Evolutionary conservation across 2,329 filamentous ascomycete genomes (phyloP).

Genomic region (Zasmidium angulare): DNA sequence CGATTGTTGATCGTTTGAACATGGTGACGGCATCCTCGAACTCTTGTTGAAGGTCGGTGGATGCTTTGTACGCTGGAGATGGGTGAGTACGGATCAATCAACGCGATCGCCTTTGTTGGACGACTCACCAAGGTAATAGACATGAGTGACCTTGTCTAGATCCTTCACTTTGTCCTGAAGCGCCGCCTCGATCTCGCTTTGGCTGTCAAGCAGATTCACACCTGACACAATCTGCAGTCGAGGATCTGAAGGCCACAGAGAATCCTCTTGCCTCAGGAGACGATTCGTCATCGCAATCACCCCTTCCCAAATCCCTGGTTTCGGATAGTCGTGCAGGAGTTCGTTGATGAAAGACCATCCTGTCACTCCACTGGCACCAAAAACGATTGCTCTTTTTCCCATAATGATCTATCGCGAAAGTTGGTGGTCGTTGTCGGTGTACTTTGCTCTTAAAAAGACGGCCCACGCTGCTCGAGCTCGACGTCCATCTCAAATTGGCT

Average conservation of each 20-base stretch:
- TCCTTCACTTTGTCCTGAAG: slow-evolving; percentile 37
- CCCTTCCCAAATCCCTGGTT: slow-evolving; percentile 43
- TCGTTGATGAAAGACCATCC: slow-evolving; percentile 52
- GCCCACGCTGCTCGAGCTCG: too few species aligned
- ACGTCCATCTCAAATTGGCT: too few species aligned
- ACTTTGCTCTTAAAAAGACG: too few species aligned
- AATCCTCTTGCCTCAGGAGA: slow-evolving; percentile 37
- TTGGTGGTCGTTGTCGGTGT: too few species aligned
- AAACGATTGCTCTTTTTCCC: slow-evolving; percentile 27
- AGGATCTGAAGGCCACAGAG: slow-evolving; percentile 42
- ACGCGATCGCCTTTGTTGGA: background rate
- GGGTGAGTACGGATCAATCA: background rate
- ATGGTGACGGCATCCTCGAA: slow-evolving; percentile 43
- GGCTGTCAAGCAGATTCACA: slow-evolving; percentile 43
- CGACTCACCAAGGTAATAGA: slow-evolving; percentile 38
- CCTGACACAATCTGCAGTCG: slow-evolving; percentile 45
- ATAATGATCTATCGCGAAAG: slow-evolving; percentile 1
- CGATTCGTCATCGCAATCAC: slow-evolving; percentile 52
- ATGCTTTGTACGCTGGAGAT: slow-evolving; percentile 41
- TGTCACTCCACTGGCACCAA: slow-evolving; percentile 49
- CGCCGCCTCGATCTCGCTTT: slow-evolving; percentile 40
- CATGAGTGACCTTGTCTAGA: slow-evolving; percentile 44
- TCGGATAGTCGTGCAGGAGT: slow-evolving; percentile 48
- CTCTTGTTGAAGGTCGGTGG: slow-evolving; percentile 40
- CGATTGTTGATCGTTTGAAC: slow-evolving; percentile 41